Percentiles rank a stretch among this genome's conserved stretches.
Conservation (phyloP, 169 alveolate genomes). For the Eimeria praecox region DNA sequence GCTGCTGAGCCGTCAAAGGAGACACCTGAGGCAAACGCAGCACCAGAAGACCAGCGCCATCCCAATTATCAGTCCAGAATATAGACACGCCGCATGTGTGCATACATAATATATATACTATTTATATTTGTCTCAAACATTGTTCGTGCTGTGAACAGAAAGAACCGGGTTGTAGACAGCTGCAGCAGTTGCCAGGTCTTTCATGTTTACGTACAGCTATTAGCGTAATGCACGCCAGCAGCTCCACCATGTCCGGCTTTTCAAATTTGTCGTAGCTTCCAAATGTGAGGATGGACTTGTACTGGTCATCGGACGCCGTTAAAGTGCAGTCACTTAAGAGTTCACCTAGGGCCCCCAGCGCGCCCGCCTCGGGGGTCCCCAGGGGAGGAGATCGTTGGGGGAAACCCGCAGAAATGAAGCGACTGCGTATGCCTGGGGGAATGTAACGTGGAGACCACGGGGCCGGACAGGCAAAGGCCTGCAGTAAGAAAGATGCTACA, state of each 20-base stretch:
- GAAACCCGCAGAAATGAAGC: slow-evolving; percentile 50
- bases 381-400: slow-evolving; percentile 35
- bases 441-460: slow-evolving; percentile 62
- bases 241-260: slow-evolving; percentile 51
- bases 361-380: background rate
- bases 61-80: background rate
- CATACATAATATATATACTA: background rate
- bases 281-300: slow-evolving; percentile 38
- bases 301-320: slow-evolving; percentile 8
- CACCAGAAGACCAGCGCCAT: background rate
- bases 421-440: slow-evolving; percentile 48
- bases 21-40: background rate
- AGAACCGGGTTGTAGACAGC: background rate
- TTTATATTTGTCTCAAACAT: background rate
- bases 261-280: slow-evolving; percentile 45
- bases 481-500: slow-evolving; percentile 18
- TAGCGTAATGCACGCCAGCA: slow-evolving; percentile 26
- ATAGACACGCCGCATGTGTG: background rate
- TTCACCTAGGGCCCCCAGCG: slow-evolving; percentile 16
- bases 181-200: background rate
- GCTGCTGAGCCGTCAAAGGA: slow-evolving; percentile 50
- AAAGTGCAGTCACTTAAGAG: slow-evolving; percentile 44
- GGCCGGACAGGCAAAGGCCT: slow-evolving; percentile 65
- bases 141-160: background rate
- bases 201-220: slow-evolving; percentile 35